Evolutionary conservation across 2,329 filamentous ascomycete species (phyloP).

Genomic region (Clonostachys rosea): DNA sequence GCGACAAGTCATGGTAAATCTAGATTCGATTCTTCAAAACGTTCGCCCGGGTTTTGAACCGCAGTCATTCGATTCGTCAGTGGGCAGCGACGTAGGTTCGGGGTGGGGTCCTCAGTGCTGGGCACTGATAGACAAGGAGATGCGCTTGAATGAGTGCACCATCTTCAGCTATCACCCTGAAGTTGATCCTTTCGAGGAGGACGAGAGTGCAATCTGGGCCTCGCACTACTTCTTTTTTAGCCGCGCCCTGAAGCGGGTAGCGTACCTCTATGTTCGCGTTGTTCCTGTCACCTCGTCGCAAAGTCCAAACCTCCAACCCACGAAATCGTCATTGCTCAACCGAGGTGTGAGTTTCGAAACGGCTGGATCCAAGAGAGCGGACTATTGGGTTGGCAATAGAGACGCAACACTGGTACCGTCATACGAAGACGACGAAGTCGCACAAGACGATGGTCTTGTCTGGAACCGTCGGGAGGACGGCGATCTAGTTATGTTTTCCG

Average conservation of each 20-base stretch:
- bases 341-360: conserved; percentile 19
- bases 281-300: conserved; percentile 69
- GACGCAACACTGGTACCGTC: conserved; percentile 41
- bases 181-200: conserved; percentile 86
- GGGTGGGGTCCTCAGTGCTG: conserved; percentile 90
- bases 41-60: conserved; percentile 62
- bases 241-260: conserved; percentile 84
- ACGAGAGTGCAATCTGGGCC: conserved; percentile 92
- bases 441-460: conserved; percentile 43
- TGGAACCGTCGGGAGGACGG: conserved; percentile 57
- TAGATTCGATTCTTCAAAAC: conserved; percentile 85
- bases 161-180: conserved; percentile 87
- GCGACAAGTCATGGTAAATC: conserved; percentile 75
- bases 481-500: conserved; percentile 47
- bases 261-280: conserved; percentile 90
- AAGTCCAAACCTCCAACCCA: conserved; percentile 43
- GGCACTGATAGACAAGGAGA: conserved; percentile 89
- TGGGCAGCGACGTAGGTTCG: conserved; percentile 44
- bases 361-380: conserved; percentile 63
- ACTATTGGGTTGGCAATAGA: conserved; percentile 80
- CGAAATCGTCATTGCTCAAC: conserved; percentile 10
- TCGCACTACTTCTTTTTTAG: conserved; percentile 98
- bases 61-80: conserved; percentile 32
- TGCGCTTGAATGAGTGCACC: conserved; percentile 83
- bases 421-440: conserved; percentile 41